Evolutionary conservation across 805 yeast genomes (phyloP), one percentile per base, ranked within the genome.

Genomic region (Zygoascus biomembranicola): DNA sequence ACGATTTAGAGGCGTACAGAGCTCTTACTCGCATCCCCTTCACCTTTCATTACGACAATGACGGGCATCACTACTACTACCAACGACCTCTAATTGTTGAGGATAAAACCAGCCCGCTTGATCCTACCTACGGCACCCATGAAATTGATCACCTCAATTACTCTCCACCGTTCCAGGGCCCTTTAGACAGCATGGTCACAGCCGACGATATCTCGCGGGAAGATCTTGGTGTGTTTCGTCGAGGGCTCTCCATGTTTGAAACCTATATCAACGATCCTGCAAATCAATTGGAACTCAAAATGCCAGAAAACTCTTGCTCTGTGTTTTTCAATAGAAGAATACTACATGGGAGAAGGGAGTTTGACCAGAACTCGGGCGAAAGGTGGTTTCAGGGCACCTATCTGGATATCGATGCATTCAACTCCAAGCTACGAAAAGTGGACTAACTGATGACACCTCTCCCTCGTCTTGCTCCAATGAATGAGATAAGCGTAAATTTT

Each of bases 121-220:
- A 69, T 46, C 61, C 64, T 14, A 19, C 14, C 5, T 64, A 70
- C 11, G 66, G 63, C 5, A 57, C 57, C 1, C 69, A 60, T 51
- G 63, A 62, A 39, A 77, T 84, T 57, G 77, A 76, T 59, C 82
- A 77, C 51, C 78, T 85, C 18, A 84, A 84, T 63, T 86, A 85
- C 66, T 81, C 92, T 0, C 94, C 95, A 1, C 92, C 90, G 10
- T 85, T 84, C 70, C 95, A 86, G 63, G 92, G 87, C 0, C 92
- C 92, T 0, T 79, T 81, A 54, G 88, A 84, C 57, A 53, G 59
- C 0, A 19, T 62, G 6, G 59, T 61, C 14, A 51, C 61, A 8
- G 37, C 68, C 52, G 82, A 81, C 18, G 75, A 79, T n/a, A 71
- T 74, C 6, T 74, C 73, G 51, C 68, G 70, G 43, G 60, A 54